Conservation (phyloP, 768 basidiomycete species). For the Leucosporidium creatinivorum region DNA sequence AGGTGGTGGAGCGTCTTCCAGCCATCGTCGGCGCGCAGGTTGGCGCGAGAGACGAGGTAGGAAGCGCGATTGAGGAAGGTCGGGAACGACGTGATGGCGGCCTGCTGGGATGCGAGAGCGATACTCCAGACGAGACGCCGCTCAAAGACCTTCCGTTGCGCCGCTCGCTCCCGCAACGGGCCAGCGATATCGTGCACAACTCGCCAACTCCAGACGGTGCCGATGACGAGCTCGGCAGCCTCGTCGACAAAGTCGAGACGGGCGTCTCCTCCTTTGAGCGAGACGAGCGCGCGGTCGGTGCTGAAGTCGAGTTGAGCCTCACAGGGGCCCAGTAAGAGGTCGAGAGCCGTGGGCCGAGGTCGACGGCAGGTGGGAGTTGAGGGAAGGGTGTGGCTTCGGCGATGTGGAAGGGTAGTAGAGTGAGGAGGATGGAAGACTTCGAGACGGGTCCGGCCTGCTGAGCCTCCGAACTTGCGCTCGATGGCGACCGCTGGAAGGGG, state of each 20-base stretch:
- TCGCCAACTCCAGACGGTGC: slow-evolving; percentile 32
- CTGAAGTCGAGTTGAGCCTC: slow-evolving; percentile 2
- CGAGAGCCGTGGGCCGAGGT: slow-evolving; percentile 9
- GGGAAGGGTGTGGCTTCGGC: slow-evolving; percentile 6
- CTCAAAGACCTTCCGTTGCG: not conserved
- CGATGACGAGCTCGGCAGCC: slow-evolving; percentile 34
- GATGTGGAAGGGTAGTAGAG: not conserved
- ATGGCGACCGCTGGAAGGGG: not conserved
- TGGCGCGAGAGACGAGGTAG: slow-evolving; percentile 64
- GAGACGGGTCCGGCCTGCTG: not conserved
- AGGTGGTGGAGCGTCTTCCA: slow-evolving; percentile 76
- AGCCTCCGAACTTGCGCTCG: not conserved
- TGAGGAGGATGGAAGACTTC: slow-evolving; percentile 14
- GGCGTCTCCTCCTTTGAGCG: slow-evolving; percentile 12
- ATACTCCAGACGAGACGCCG: slow-evolving; percentile 17
- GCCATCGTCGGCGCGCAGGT: slow-evolving; percentile 58
- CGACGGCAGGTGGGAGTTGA: not conserved
- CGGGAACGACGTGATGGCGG: slow-evolving; percentile 49
- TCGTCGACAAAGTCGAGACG: slow-evolving; percentile 31
- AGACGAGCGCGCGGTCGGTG: not conserved
- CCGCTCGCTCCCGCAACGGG: slow-evolving; percentile 1
- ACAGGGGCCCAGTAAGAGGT: slow-evolving; percentile 7
- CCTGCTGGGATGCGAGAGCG: slow-evolving; percentile 11
- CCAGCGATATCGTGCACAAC: slow-evolving; percentile 16
- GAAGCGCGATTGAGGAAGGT: slow-evolving; percentile 77